A percentile compares a stretch with the other conserved stretches of the same genome.
Conservation (phyloP, 345 rosid species). For the Rhodamnia argentea region DNA sequence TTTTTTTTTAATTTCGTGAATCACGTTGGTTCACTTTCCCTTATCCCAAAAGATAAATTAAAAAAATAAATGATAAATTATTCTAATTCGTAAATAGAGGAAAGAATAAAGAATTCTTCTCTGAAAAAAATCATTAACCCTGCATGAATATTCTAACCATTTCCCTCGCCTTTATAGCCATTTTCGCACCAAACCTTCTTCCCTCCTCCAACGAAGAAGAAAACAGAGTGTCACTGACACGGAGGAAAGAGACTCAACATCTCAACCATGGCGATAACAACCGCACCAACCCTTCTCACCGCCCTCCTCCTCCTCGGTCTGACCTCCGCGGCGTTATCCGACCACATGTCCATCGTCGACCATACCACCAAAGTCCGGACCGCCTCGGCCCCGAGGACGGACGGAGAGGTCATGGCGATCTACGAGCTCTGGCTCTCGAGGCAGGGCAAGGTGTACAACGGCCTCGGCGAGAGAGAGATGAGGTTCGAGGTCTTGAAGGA, state of each 20-base stretch:
- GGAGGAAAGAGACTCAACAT: not conserved
- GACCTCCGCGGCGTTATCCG: not conserved
- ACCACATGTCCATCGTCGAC: not conserved
- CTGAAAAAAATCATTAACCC: accelerated
- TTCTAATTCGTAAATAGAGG: not conserved
- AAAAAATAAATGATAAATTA: not conserved
- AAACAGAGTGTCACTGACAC: not conserved
- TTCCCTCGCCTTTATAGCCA: not conserved
- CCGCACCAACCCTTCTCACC: not conserved
- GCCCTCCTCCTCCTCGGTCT: not conserved
- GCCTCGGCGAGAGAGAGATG: constrained; percentile 23
- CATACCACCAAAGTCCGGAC: not conserved
- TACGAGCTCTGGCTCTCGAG: constrained; percentile 25
- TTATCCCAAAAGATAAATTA: not conserved
- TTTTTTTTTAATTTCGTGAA: accelerated
- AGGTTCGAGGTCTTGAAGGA: constrained; percentile 37
- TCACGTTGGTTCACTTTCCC: not conserved
- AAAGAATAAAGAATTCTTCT: not conserved
- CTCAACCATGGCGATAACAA: not conserved
- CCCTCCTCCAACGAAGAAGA: not conserved
- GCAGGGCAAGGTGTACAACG: constrained; percentile 25
- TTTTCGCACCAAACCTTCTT: not conserved
- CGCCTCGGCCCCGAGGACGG: constrained; percentile 9
- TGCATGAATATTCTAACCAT: not conserved
- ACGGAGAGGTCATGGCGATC: constrained; percentile 22